Conservation (phyloP, 2,329 filamentous ascomycete species). For the Fusarium beomiforme region DNA sequence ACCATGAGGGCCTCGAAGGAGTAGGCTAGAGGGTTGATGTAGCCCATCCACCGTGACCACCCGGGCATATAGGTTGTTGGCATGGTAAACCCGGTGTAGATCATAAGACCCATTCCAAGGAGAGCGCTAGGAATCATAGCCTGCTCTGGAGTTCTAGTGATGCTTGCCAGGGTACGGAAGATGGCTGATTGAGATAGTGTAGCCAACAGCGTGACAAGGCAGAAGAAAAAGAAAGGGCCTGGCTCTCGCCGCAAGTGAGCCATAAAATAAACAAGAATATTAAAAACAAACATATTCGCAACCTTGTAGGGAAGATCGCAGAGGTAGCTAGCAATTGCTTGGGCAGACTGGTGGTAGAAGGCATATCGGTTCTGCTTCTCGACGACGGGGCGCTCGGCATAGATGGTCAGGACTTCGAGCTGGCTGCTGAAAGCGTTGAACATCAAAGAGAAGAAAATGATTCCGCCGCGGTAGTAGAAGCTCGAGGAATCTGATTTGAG, state of each 20-base stretch:
- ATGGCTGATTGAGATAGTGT: conserved; percentile 39
- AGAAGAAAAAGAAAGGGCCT: conserved; percentile 58
- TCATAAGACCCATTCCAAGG: conserved; percentile 52
- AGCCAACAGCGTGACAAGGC: conserved; percentile 56
- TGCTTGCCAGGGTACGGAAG: conserved; percentile 40
- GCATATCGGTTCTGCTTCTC: conserved; percentile 50
- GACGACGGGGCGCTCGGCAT: conserved; percentile 46
- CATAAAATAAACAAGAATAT: conserved; percentile 60
- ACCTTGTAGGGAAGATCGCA: conserved; percentile 54
- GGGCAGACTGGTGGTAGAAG: conserved; percentile 47
- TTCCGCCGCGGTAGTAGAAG: conserved; percentile 57
- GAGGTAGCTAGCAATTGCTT: conserved; percentile 39
- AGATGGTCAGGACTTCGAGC: conserved; percentile 46
- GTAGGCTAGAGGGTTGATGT: conserved; percentile 70
- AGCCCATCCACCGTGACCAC: conserved; percentile 74
- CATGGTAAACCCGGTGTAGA: conserved; percentile 60
- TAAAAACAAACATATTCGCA: conserved; percentile 51
- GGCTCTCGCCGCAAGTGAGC: conserved; percentile 54
- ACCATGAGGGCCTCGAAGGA: conserved; percentile 72
- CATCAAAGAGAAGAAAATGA: conserved; percentile 62
- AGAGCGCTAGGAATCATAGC: conserved; percentile 62
- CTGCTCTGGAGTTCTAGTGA: conserved; percentile 42
- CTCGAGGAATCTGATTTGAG: conserved; percentile 52
- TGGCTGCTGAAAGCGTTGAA: conserved; percentile 58
- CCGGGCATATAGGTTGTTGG: conserved; percentile 60